Conservation (phyloP, 179 eudicot species). For the Carnegiea gigantea region DNA sequence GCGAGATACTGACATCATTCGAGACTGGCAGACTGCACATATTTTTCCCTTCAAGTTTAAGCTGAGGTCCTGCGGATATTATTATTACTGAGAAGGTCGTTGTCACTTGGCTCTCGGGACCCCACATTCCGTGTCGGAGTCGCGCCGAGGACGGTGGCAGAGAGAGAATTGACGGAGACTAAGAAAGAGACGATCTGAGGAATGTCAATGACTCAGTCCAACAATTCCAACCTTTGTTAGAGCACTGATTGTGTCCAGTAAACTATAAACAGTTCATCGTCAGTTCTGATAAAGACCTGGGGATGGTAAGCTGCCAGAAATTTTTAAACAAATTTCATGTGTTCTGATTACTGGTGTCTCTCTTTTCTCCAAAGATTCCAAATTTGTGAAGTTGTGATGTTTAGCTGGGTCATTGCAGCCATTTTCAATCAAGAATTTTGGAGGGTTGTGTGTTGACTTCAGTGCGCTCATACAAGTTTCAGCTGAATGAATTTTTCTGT, state of each 20-base stretch:
- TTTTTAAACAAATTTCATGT: background rate
- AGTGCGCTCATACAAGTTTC: background rate
- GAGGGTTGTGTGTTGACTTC: background rate
- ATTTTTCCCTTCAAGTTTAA: background rate
- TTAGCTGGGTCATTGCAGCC: background rate
- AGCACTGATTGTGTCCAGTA: background rate
- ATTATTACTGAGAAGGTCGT: conserved; percentile 2
- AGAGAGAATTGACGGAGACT: background rate
- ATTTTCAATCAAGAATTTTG: background rate
- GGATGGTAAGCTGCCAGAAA: background rate
- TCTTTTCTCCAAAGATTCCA: background rate
- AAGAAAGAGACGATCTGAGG: background rate
- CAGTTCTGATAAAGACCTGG: background rate
- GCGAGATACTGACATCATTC: background rate
- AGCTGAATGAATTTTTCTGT: conserved; percentile 6
- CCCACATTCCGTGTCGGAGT: conserved; percentile 33
- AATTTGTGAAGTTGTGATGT: background rate
- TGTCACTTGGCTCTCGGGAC: conserved; percentile 2
- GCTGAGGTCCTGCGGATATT: background rate
- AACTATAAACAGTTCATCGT: background rate
- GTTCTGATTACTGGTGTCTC: background rate
- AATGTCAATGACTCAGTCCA: conserved; percentile 16
- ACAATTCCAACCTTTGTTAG: background rate
- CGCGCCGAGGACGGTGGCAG: background rate
- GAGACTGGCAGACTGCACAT: background rate